Base-by-base conservation (phyloP, 1,139 yeast genomes). In the Kodamaea sp. region DNA sequence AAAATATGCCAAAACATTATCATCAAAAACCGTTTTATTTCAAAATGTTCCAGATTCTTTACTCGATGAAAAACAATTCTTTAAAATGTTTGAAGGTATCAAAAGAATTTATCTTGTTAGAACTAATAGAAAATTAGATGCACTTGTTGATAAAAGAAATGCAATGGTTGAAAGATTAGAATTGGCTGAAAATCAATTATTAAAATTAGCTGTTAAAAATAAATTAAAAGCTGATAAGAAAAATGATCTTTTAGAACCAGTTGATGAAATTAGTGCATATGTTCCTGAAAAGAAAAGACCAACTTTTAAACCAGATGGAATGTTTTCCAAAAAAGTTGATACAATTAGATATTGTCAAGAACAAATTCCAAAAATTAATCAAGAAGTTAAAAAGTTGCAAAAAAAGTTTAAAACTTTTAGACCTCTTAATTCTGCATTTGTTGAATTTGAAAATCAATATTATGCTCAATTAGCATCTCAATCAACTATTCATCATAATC, bases 251-350 rank as follows among this genome's bases (percentile, higher is more conserved):
- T 64, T 75, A 24, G 74, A 69, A 35, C 79, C 79, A 10, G 67
- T 66, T 10, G 67, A 69, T 44, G 77, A 79, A 42, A 67, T 88
- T 39, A 57, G 67, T 36, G 68, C 77, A n/a, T 87, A 84, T 57
- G 85, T 88, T 31, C 84, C 89, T 2, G 78, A 71, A 39, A 79
- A 81, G 53, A 86, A 89, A 60, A 73, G 94, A 46, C 97, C 97
- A 23, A 73, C 77, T 26, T 81, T 79, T 57, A 79, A 76, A 45
- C 49, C 70, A 65, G 57, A 81, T 70, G 72, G 73, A 0, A 69
- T 78, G 37, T 67, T 88, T 44, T 59, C 61, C 31, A 61, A 71
- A 50, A 83, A 83, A 55, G 77, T 75, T 27, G 85, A 83, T 52
- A 73, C 84, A 8, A 70, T 84, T 42, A 73, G 75, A 22, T 70